Percentiles rank a stretch among this genome's conserved stretches.
Conservation (phyloP, 2,329 filamentous ascomycete genomes). For the Neofusicoccum cordaticola region DNA sequence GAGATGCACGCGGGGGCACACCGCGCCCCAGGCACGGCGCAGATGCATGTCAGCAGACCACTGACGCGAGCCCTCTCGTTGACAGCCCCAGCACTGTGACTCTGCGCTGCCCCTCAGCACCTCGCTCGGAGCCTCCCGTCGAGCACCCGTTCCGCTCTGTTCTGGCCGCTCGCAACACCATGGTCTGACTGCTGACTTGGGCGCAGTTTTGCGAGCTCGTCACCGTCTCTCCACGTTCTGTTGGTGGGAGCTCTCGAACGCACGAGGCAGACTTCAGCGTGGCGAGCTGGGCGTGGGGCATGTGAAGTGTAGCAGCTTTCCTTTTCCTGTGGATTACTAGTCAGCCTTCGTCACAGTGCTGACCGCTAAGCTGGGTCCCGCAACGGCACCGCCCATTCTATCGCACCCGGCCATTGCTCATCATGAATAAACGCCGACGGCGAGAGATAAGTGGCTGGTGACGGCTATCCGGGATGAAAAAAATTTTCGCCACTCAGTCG, state of each 20-base stretch:
- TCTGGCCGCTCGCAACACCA: neutral
- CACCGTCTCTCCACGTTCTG: neutral
- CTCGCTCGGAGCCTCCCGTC: neutral
- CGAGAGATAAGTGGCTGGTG: neutral
- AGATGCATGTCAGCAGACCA: constrained; percentile 7
- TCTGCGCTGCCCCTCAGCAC: neutral
- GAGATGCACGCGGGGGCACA: constrained; percentile 6
- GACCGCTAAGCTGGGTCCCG: neutral
- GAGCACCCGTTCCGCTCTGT: neutral
- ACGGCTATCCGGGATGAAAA: neutral
- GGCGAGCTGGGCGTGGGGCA: neutral
- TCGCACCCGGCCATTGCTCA: neutral
- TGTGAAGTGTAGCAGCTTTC: neutral
- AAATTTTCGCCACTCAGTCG: neutral
- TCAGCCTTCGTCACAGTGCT: constrained; percentile 1
- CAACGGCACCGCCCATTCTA: neutral
- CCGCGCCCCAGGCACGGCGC: constrained; percentile 10
- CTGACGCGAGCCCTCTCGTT: neutral
- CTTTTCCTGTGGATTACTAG: neutral
- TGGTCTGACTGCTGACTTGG: neutral
- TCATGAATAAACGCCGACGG: neutral
- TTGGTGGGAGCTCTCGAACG: too few species aligned
- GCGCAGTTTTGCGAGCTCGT: neutral
- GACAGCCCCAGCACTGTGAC: neutral
- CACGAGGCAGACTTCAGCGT: too few species aligned